Conservation (phyloP, 2,329 filamentous ascomycete genomes). For the Thyridium curvatum region DNA sequence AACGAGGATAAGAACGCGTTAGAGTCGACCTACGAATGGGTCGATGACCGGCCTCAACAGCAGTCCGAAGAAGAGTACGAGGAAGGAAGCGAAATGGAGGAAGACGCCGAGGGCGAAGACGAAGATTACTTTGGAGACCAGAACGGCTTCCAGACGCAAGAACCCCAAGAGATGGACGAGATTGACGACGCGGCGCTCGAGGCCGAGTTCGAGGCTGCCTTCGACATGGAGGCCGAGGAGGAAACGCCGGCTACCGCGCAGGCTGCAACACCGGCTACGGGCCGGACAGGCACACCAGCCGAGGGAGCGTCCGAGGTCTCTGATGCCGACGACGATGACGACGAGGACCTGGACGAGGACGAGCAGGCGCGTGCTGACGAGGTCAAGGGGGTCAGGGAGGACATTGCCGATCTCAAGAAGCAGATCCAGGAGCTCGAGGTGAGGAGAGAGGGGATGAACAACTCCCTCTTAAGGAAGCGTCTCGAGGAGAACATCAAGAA, state of each 20-base stretch:
- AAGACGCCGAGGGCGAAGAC: slow-evolving; percentile 37
- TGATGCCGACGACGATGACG: slow-evolving; percentile 32
- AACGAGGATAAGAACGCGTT: slow-evolving; percentile 58
- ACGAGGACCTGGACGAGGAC: slow-evolving; percentile 47
- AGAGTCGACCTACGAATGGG: slow-evolving; percentile 57
- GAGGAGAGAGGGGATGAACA: slow-evolving; percentile 35
- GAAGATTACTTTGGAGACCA: slow-evolving; percentile 30
- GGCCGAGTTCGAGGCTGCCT: slow-evolving; percentile 30
- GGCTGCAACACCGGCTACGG: slow-evolving; percentile 37
- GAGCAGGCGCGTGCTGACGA: slow-evolving; percentile 42
- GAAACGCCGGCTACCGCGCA: slow-evolving; percentile 36
- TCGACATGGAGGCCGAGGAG: slow-evolving; percentile 45
- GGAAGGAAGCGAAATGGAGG: slow-evolving; percentile 47
- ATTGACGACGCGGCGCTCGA: slow-evolving; percentile 28
- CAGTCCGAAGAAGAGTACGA: slow-evolving; percentile 31
- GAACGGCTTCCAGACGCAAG: slow-evolving; percentile 26
- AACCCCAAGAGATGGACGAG: slow-evolving; percentile 15
- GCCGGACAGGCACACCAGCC: slow-evolving; percentile 27
- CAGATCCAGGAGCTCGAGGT: slow-evolving; percentile 38
- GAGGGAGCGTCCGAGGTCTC: slow-evolving; percentile 37
- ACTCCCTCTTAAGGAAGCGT: slow-evolving; percentile 43
- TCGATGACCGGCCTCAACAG: slow-evolving; percentile 42
- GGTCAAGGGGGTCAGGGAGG: slow-evolving; percentile 47
- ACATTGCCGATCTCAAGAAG: slow-evolving; percentile 46
- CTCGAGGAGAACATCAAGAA: slow-evolving; percentile 42